Evolutionary conservation across 202 grass and related monocot species (phyloP), one percentile per base, ranked within the genome.

Genomic region (Bolboschoenoplectus hybrid): DNA sequence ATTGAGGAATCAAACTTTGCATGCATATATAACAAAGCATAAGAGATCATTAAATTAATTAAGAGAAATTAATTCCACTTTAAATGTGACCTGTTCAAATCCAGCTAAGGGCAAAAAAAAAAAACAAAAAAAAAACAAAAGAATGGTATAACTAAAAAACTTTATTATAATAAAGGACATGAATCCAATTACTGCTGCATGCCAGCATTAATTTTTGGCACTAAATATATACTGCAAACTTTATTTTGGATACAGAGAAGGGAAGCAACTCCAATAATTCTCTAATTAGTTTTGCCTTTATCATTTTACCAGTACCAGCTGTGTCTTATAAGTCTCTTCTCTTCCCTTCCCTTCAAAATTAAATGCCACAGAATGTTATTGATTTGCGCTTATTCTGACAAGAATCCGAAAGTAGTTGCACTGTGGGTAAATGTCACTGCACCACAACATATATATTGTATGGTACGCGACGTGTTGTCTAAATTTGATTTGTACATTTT

Each of bases 371-470:
- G 43, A 84, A 84, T 84, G 39, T 84, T 34, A 46, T 84, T 10
- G 63, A 70, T 67, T 67, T 84, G 81, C 13, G 81, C 53, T 84
- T 84, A 17, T n/a, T 68, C 81, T 84, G 81, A 84, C 12, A 84
- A 61, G 57, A 65, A 49, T 82, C 14, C 16, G 26, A 50, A 69
- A 44, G 17, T 81, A 19, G 52, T 63, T 36, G 26, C 1, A 11
- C n/a, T 73, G 0, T 43, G 67, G 16, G 13, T 71, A 9, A 71
- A 71, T 45, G 12, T 43, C 67, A 17, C 67, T 14, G 60, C 19
- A 63, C 60, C 19, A 63, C 14, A 26, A 26, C 26, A 26, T 26
- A 26, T 26, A 26, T 26, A 26, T 26, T 26, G 26, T 26, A 26
- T 26, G 26, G 26, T 26, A 26, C 26, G 0, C 26, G 26, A 26